Percentiles rank a stretch among this genome's conserved stretches.
Evolutionary conservation across 345 rosid species (phyloP).

Genomic region (Luvunga scandens): DNA sequence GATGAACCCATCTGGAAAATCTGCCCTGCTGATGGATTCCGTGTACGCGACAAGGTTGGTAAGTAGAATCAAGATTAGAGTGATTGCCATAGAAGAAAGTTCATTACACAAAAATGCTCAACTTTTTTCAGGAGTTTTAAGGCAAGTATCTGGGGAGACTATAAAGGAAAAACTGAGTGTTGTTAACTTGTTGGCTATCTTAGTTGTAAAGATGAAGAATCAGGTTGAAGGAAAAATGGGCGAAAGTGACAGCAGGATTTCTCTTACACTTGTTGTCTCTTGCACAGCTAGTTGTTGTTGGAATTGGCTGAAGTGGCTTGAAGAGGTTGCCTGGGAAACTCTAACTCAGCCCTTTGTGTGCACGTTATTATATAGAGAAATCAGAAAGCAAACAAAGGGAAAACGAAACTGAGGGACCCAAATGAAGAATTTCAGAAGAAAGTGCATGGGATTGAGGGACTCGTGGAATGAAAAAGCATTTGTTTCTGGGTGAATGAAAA

Average conservation of each 20-base stretch:
- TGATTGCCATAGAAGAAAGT: conserved; percentile 19
- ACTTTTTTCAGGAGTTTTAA: neutral
- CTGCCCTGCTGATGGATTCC: conserved; percentile 55
- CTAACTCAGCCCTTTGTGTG: conserved; percentile 13
- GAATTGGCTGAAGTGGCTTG: conserved; percentile 3
- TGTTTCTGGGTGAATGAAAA: neutral
- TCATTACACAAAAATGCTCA: neutral
- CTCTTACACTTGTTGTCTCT: conserved; percentile 25
- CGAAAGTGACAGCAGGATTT: conserved; percentile 6
- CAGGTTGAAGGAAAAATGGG: conserved; percentile 12
- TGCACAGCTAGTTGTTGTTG: conserved; percentile 25
- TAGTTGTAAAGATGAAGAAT: conserved; percentile 30
- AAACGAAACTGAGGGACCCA: neutral
- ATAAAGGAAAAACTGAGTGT: neutral
- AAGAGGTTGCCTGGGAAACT: neutral
- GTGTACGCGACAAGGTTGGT: conserved; percentile 21
- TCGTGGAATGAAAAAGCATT: neutral
- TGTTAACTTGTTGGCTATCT: conserved; percentile 7
- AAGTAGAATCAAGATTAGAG: conserved; percentile 16
- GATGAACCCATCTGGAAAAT: conserved; percentile 71
- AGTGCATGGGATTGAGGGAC: neutral
- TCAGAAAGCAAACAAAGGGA: neutral
- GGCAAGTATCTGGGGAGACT: neutral
- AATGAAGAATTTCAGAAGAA: neutral
- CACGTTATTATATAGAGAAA: conserved; percentile 14